phyloP scores from a whole-genome alignment of 805 yeast genomes.

The Ogataea ganodermae region DNA sequence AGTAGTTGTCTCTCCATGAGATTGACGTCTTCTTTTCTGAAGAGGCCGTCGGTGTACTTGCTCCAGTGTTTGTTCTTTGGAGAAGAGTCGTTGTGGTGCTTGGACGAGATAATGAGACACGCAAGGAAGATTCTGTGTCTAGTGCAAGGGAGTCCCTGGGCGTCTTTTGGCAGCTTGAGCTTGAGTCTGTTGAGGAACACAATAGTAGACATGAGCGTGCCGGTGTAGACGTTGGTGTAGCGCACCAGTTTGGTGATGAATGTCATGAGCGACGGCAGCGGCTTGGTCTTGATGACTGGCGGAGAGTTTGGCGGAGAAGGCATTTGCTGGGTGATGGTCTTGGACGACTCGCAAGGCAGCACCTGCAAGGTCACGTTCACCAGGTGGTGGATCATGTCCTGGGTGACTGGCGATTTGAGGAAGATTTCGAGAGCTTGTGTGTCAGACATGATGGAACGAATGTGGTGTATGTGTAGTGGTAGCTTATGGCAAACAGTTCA shows the following conservation, averaged over 20 bases:
- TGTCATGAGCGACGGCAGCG: slow-evolving; percentile 69
- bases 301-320: slow-evolving; percentile 36
- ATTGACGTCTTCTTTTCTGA: slow-evolving; percentile 67
- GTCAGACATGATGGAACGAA: slow-evolving; percentile 41
- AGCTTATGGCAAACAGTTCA: neutral
- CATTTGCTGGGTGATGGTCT: slow-evolving; percentile 36
- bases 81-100: slow-evolving; percentile 75
- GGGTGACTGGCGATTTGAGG: slow-evolving; percentile 66
- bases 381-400: slow-evolving; percentile 70
- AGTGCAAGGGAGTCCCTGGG: slow-evolving; percentile 78
- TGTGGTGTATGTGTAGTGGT: neutral
- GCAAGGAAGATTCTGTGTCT: slow-evolving; percentile 77
- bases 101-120: slow-evolving; percentile 70
- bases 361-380: slow-evolving; percentile 69
- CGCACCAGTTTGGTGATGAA: slow-evolving; percentile 72
- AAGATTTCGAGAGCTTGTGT: slow-evolving; percentile 59
- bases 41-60: slow-evolving; percentile 72
- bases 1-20: slow-evolving; percentile 79
- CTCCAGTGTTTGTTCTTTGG: slow-evolving; percentile 84
- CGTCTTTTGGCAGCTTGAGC: slow-evolving; percentile 63
- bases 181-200: slow-evolving; percentile 66
- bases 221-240: slow-evolving; percentile 78
- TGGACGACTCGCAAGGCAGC: slow-evolving; percentile 55
- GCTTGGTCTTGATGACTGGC: slow-evolving; percentile 38
- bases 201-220: slow-evolving; percentile 71